A percentile compares a stretch with the other conserved stretches of the same genome.
These are phyloP conservation scores for Geotrichum histeridarum DNA, from an alignment of 1,139 yeast species.

Conservation along the genomic window DNA sequence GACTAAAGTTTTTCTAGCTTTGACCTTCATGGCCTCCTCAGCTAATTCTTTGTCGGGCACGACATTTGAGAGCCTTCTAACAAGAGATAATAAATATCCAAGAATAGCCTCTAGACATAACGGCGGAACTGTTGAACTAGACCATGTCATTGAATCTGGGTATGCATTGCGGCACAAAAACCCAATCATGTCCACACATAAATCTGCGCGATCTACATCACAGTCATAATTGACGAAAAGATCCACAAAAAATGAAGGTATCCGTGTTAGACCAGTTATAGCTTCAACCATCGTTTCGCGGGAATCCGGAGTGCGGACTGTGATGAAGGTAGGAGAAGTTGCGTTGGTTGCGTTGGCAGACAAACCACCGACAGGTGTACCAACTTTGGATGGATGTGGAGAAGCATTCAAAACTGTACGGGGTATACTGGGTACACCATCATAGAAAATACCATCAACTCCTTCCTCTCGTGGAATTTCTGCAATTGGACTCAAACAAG, in stretches of 20 bases:
- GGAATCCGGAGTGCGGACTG: slow-evolving; percentile 40
- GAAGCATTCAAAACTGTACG: slow-evolving; percentile 32
- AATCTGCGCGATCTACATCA: slow-evolving; percentile 79
- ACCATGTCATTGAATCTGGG: slow-evolving; percentile 69
- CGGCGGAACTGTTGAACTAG: slow-evolving; percentile 89
- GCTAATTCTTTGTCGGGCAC: slow-evolving; percentile 24
- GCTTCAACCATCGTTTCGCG: slow-evolving; percentile 84
- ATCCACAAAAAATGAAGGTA: slow-evolving; percentile 71
- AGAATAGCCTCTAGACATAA: slow-evolving; percentile 84
- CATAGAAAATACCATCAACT: slow-evolving; percentile 40
- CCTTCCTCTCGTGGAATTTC: slow-evolving; percentile 41
- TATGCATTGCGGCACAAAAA: slow-evolving; percentile 69
- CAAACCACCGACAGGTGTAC: slow-evolving; percentile 23
- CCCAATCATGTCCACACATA: slow-evolving; percentile 64
- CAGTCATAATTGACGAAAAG: slow-evolving; percentile 85
- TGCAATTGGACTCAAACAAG: slow-evolving; percentile 37
- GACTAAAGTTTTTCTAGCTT: slow-evolving; percentile 64
- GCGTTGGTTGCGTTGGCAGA: slow-evolving; percentile 20
- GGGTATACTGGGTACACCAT: slow-evolving; percentile 40
- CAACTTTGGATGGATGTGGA: slow-evolving; percentile 21
- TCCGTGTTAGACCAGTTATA: slow-evolving; percentile 68
- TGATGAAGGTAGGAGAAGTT: slow-evolving; percentile 21
- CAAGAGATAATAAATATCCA: slow-evolving; percentile 62
- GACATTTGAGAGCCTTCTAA: slow-evolving; percentile 45
- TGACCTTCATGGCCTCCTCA: slow-evolving; percentile 34